These are phyloP conservation scores for Kodamaea sagamina DNA, from an alignment of 805 yeast genomes.

Conservation along the genomic window DNA sequence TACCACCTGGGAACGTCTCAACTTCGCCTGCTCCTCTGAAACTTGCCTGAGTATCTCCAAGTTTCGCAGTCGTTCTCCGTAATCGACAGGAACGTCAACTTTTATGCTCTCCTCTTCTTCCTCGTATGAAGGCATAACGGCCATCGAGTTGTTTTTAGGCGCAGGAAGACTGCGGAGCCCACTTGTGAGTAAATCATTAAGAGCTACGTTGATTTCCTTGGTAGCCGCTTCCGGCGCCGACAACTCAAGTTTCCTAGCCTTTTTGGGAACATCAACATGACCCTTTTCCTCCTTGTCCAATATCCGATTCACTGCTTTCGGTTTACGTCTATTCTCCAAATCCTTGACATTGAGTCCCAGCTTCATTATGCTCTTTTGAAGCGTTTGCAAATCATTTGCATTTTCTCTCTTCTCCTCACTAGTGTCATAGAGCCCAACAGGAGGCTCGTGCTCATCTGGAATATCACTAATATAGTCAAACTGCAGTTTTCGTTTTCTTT, in stretches of 20 bases:
- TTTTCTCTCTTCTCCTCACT: slow-evolving; percentile 55
- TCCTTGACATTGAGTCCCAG: slow-evolving; percentile 48
- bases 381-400: slow-evolving; percentile 36
- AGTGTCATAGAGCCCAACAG: slow-evolving; percentile 67
- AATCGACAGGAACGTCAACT: slow-evolving; percentile 18
- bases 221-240: not conserved
- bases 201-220: not conserved
- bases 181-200: not conserved
- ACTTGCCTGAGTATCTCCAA: slow-evolving; percentile 26
- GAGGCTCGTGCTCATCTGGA: slow-evolving; percentile 73
- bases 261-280: not conserved
- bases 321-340: slow-evolving; percentile 11
- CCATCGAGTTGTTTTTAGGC: slow-evolving; percentile 39
- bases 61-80: slow-evolving; percentile 26
- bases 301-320: not conserved
- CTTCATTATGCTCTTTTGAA: slow-evolving; percentile 44
- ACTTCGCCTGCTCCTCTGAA: slow-evolving; percentile 30
- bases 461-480: slow-evolving; percentile 84
- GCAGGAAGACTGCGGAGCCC: slow-evolving; percentile 30
- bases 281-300: not conserved
- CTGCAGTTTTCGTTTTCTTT: slow-evolving; percentile 56
- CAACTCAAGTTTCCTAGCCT: slow-evolving; percentile 2
- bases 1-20: slow-evolving; percentile 49
- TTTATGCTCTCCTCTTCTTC: slow-evolving; percentile 18
- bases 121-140: slow-evolving; percentile 36